A percentile compares a stretch with the other conserved stretches of the same genome.
These are phyloP conservation scores for Saccharomycopsis oosterbeekiorum DNA, from an alignment of 805 yeast species.

Conservation along the genomic window DNA sequence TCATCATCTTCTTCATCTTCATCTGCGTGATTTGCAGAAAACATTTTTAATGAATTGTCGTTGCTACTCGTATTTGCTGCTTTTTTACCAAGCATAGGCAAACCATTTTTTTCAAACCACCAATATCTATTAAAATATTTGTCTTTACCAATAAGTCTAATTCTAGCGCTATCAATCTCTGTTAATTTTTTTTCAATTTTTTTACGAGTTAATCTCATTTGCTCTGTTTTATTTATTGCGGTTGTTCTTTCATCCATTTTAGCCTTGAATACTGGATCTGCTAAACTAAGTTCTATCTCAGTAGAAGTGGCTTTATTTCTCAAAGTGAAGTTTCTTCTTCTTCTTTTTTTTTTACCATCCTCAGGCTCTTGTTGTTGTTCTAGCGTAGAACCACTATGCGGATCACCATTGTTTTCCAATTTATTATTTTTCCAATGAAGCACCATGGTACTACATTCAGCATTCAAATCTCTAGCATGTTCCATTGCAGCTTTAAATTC, in stretches of 20 bases:
- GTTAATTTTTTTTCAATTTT: slow-evolving; percentile 51
- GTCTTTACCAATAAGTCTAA: slow-evolving; percentile 72
- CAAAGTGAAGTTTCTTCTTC: slow-evolving; percentile 26
- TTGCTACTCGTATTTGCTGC: slow-evolving; percentile 15
- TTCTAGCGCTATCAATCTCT: slow-evolving; percentile 69
- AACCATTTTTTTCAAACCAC: slow-evolving; percentile 90
- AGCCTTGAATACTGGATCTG: slow-evolving; percentile 34
- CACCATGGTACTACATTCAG: slow-evolving; percentile 25
- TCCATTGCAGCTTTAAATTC: slow-evolving; percentile 50
- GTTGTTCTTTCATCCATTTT: slow-evolving; percentile 38
- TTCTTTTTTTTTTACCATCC: slow-evolving; percentile 21
- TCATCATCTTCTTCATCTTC: slow-evolving; percentile 36
- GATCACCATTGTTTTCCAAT: slow-evolving; percentile 3
- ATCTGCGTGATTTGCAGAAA: slow-evolving; percentile 30
- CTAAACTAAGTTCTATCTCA: slow-evolving; percentile 30
- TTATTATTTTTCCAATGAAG: slow-evolving; percentile 18
- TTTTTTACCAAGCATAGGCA: slow-evolving; percentile 39
- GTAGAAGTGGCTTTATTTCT: slow-evolving; percentile 31
- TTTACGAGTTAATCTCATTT: slow-evolving; percentile 38
- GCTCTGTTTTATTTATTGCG: slow-evolving; percentile 30
- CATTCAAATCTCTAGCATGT: slow-evolving; percentile 36
- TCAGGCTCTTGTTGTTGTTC: slow-evolving; percentile 18
- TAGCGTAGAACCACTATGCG: background rate
- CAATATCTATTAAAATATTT: slow-evolving; percentile 79
- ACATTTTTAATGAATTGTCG: slow-evolving; percentile 24